Conservation (phyloP, 768 basidiomycete genomes). For the Pleurotus eryngii region DNA sequence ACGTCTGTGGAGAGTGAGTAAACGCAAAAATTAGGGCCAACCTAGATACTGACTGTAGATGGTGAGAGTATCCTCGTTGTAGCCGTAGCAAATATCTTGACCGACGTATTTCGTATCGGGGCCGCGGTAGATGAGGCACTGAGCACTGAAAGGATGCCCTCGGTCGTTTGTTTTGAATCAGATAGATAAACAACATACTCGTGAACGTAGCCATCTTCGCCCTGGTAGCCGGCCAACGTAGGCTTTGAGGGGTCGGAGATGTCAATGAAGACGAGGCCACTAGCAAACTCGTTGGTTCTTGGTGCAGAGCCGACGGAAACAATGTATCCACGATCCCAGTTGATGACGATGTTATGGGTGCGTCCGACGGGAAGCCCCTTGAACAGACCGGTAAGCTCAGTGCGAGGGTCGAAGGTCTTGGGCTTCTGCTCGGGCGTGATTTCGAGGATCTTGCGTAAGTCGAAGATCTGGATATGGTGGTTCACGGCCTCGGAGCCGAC, state of each 20-base stretch:
- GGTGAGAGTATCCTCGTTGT: slow-evolving; percentile 28
- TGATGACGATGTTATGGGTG: slow-evolving; percentile 25
- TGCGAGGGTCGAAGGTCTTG: slow-evolving; percentile 16
- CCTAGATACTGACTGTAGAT: slow-evolving; percentile 15
- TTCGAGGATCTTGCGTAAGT: slow-evolving; percentile 20
- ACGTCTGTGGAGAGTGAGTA: slow-evolving; percentile 11
- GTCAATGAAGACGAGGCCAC: slow-evolving; percentile 28
- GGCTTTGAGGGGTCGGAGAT: slow-evolving; percentile 22
- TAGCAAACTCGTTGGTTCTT: slow-evolving; percentile 15
- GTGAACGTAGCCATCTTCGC: slow-evolving; percentile 27
- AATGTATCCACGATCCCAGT: slow-evolving; percentile 16
- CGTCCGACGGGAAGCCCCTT: slow-evolving; percentile 23
- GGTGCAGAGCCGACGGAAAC: slow-evolving; percentile 24
- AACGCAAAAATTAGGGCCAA: neutral
- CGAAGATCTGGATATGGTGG: slow-evolving; percentile 26
- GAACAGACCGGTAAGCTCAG: slow-evolving; percentile 14
- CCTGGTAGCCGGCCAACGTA: slow-evolving; percentile 17
- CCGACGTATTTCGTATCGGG: slow-evolving; percentile 25
- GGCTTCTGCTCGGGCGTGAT: slow-evolving; percentile 13
- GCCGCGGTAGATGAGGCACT: slow-evolving; percentile 26
- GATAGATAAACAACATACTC: slow-evolving; percentile 13
- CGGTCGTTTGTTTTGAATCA: neutral
- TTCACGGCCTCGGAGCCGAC: slow-evolving; percentile 23
- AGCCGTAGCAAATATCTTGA: slow-evolving; percentile 26
- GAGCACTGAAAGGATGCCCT: slow-evolving; percentile 13